Conservation (phyloP, 2,329 filamentous ascomycete species). For the Trichoderma hamatum region DNA sequence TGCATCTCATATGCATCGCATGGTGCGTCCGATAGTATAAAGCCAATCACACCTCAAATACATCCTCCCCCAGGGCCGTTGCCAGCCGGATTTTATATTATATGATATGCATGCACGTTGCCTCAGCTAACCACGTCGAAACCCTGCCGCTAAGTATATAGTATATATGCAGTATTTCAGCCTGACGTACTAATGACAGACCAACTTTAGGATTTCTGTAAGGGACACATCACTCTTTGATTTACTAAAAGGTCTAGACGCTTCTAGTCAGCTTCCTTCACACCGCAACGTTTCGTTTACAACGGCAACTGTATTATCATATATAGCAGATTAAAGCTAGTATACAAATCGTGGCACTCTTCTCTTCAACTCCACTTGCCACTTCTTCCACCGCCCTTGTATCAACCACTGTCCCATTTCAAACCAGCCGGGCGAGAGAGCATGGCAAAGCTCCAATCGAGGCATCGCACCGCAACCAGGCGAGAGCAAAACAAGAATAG, state of each 20-base stretch:
- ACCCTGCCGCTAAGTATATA: background rate
- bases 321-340: constrained; percentile 11
- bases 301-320: constrained; percentile 1
- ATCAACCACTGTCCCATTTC: background rate
- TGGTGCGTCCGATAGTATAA: background rate
- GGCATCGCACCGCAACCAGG: background rate
- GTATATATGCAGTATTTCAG: background rate
- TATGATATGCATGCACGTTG: background rate
- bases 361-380: constrained; percentile 7
- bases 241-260: background rate
- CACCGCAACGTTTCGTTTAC: background rate
- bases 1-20: background rate
- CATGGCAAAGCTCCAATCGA: background rate
- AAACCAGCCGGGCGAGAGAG: background rate
- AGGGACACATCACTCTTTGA: background rate
- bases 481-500: background rate
- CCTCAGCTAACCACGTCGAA: background rate
- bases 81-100: background rate
- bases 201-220: background rate
- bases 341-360: constrained; percentile 19
- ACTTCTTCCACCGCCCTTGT: background rate
- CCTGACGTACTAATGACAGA: background rate
- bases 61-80: background rate
- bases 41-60: background rate
- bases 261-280: background rate